phyloP scores from a whole-genome alignment of 768 basidiomycete species.

The Termitomyces bulborhizus region DNA sequence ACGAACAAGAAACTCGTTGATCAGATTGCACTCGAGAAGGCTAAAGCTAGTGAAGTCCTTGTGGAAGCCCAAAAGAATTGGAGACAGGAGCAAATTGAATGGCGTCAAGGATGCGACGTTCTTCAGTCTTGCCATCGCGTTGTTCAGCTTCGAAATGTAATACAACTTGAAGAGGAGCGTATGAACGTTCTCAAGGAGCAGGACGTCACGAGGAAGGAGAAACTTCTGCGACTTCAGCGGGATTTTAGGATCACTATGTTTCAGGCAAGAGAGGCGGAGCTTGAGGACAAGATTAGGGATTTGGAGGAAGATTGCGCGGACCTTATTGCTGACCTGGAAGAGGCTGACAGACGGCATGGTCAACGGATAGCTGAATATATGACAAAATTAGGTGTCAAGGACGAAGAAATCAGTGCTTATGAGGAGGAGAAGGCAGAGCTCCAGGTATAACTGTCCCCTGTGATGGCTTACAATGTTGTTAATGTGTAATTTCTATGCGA shows the following conservation, averaged over 20 bases:
- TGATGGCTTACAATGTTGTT: conserved; percentile 2
- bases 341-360: conserved; percentile 21
- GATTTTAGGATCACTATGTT: conserved; percentile 68
- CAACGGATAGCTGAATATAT: conserved; percentile 26
- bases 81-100: conserved; percentile 48
- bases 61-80: conserved; percentile 40
- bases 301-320: conserved; percentile 43
- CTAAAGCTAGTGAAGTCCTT: conserved; percentile 34
- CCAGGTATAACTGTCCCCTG: conserved; percentile 28
- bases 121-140: conserved; percentile 60
- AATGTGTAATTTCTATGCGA: conserved; percentile 3
- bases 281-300: conserved; percentile 46
- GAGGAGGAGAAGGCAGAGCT: conserved; percentile 38
- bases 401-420: conserved; percentile 30
- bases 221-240: conserved; percentile 51
- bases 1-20: conserved; percentile 48
- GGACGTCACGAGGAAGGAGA: conserved; percentile 50
- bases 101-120: conserved; percentile 58
- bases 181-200: conserved; percentile 45
- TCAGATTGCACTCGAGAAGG: conserved; percentile 37
- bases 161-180: conserved; percentile 50
- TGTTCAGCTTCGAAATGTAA: conserved; percentile 50
- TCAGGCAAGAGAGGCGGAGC: conserved; percentile 53
- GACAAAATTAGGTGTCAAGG: conserved; percentile 31
- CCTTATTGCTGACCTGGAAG: conserved; percentile 17